Percentiles rank a stretch among this genome's conserved stretches.
Evolutionary conservation across 305 asterid species (phyloP).

Genomic region (Nicotiana rustica): DNA sequence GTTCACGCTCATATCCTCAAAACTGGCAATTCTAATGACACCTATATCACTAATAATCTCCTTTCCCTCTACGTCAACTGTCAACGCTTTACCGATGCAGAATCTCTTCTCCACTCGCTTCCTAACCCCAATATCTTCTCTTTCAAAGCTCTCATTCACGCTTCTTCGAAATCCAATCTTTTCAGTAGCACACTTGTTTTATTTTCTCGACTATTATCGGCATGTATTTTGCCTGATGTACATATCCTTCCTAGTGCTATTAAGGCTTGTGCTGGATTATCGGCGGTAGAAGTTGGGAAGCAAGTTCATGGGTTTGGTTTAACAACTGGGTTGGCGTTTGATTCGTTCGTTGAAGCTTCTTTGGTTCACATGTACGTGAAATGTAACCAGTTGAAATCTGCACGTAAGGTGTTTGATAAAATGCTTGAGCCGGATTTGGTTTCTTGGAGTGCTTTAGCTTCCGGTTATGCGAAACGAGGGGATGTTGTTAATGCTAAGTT

Average conservation of each 20-base stretch:
- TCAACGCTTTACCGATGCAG: slow-evolving; percentile 52
- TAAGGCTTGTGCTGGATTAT: slow-evolving; percentile 72
- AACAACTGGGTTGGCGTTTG: slow-evolving; percentile 59
- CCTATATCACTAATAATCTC: slow-evolving; percentile 56
- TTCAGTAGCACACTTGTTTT: slow-evolving; percentile 51
- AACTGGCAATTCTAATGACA: slow-evolving; percentile 52
- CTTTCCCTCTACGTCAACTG: slow-evolving; percentile 63
- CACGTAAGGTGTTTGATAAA: slow-evolving; percentile 60
- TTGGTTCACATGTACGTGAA: slow-evolving; percentile 76
- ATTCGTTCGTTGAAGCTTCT: slow-evolving; percentile 75
- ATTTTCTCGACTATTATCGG: slow-evolving; percentile 53
- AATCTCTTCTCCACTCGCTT: slow-evolving; percentile 48
- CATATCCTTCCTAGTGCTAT: slow-evolving; percentile 66
- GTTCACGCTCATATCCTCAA: slow-evolving; percentile 67
- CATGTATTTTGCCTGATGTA: slow-evolving; percentile 60
- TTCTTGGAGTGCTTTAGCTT: slow-evolving; percentile 82
- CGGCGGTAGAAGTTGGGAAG: slow-evolving; percentile 53
- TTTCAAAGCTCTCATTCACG: slow-evolving; percentile 60
- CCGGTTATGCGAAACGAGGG: slow-evolving; percentile 81
- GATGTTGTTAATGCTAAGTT: slow-evolving; percentile 57
- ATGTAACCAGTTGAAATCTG: slow-evolving; percentile 56
- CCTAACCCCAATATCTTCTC: slow-evolving; percentile 52
- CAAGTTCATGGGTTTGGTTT: slow-evolving; percentile 77
- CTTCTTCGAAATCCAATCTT: slow-evolving; percentile 59
- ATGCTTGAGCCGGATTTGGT: slow-evolving; percentile 68